Evolutionary conservation across 345 rosid genomes (phyloP).

Genomic region (Clarkia xantiana): DNA sequence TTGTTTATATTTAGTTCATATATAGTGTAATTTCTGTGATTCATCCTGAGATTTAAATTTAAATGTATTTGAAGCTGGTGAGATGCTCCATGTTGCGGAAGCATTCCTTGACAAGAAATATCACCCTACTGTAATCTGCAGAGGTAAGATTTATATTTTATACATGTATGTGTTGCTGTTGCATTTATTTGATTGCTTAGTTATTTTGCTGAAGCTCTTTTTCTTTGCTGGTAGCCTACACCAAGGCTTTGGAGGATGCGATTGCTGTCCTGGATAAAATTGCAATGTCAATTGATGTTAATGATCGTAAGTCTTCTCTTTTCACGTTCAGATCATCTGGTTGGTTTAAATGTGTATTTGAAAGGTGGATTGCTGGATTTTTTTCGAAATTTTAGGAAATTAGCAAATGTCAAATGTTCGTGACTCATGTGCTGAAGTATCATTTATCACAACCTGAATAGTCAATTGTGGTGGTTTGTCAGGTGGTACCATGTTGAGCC

Average conservation of each 20-base stretch:
- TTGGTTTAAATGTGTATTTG: neutral
- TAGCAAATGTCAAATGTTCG: no score
- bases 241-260: slow-evolving; percentile 90
- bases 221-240: slow-evolving; percentile 44
- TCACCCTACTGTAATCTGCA: slow-evolving; percentile 90
- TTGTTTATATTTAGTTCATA: no score
- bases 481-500: slow-evolving; percentile 58
- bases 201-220: neutral
- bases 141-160: slow-evolving; percentile 35
- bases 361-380: neutral
- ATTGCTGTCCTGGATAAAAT: slow-evolving; percentile 80
- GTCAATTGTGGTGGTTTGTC: slow-evolving; percentile 1
- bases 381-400: no score
- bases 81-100: slow-evolving; percentile 97
- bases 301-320: slow-evolving; percentile 62
- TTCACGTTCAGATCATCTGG: neutral
- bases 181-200: neutral
- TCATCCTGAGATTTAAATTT: neutral
- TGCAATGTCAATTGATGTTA: slow-evolving; percentile 68
- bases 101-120: slow-evolving; percentile 76
- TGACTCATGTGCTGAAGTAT: neutral
- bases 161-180: neutral
- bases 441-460: no score
- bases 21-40: neutral
- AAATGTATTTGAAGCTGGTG: slow-evolving; percentile 53